These are phyloP conservation scores for Penicillium hordei DNA, from an alignment of 2,329 filamentous ascomycete species.

Conservation along the genomic window DNA sequence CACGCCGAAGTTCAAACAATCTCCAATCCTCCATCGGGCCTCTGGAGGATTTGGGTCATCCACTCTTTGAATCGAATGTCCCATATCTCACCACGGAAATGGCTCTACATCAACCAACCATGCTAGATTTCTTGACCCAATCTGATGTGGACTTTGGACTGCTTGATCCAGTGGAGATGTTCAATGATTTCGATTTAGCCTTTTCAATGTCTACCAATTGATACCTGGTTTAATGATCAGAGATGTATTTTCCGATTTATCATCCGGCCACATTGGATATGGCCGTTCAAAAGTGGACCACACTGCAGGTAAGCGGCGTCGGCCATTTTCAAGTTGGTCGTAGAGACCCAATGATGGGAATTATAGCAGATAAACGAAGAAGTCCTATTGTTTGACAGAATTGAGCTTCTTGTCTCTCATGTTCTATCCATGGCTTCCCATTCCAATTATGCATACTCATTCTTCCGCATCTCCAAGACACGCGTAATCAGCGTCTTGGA, in stretches of 20 bases:
- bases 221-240: neutral
- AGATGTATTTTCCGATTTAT: neutral
- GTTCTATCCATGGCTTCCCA: too few species aligned
- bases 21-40: neutral
- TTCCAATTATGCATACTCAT: conserved; percentile 6
- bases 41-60: neutral
- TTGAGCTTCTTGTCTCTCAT: too few species aligned
- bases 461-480: conserved; percentile 13
- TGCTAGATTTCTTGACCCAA: conserved; percentile 15
- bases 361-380: neutral
- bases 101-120: conserved; percentile 14
- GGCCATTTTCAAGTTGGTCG: conserved; percentile 3
- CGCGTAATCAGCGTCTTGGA: conserved; percentile 7
- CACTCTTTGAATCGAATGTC: neutral
- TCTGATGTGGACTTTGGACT: conserved; percentile 11
- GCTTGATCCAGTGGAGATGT: conserved; percentile 13
- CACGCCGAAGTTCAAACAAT: neutral
- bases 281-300: neutral
- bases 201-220: conserved; percentile 1
- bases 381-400: too few species aligned
- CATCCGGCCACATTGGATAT: neutral
- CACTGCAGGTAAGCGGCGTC: neutral
- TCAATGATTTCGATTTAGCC: conserved; percentile 9
- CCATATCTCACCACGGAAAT: conserved; percentile 16
- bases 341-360: neutral